Evolutionary conservation across 2,329 filamentous ascomycete genomes (phyloP).

Genomic region (Penicillium sp.): DNA sequence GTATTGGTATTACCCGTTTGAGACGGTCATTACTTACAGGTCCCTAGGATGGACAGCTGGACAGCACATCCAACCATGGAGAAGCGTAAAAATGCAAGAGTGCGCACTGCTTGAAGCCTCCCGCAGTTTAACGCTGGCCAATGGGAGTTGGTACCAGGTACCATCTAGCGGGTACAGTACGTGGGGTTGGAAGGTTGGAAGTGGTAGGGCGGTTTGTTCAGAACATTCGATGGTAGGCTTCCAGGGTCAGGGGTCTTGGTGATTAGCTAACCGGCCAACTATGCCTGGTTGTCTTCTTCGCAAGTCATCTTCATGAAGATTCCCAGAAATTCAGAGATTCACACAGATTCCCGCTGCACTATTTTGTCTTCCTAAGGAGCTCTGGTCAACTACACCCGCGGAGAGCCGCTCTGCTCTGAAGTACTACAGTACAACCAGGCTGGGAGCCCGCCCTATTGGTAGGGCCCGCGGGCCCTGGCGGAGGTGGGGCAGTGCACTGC

Average conservation of each 20-base stretch:
- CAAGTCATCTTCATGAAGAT: too few relatives aligned
- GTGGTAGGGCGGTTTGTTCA: not conserved
- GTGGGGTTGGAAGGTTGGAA: too few relatives aligned
- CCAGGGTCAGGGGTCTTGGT: not conserved
- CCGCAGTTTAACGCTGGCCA: too few relatives aligned
- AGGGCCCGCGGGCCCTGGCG: slow-evolving; percentile 9
- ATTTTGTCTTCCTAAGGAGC: not conserved
- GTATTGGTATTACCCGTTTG: slow-evolving; percentile 19
- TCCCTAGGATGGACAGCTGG: too few relatives aligned
- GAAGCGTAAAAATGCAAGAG: too few relatives aligned
- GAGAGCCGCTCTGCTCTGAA: not conserved
- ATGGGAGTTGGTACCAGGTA: too few relatives aligned
- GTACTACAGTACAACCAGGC: not conserved
- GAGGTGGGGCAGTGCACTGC: slow-evolving; percentile 29
- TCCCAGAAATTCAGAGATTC: too few relatives aligned
- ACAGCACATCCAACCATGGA: too few relatives aligned
- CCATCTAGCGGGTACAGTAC: too few relatives aligned
- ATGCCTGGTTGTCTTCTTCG: too few relatives aligned
- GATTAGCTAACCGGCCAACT: not conserved
- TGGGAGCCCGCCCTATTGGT: slow-evolving; percentile 8
- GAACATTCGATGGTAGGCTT: not conserved
- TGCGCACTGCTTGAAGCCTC: too few relatives aligned
- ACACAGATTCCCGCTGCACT: too few relatives aligned
- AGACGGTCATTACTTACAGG: slow-evolving; percentile 10
- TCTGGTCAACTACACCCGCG: not conserved